Percentiles rank a stretch among this genome's conserved stretches.
Evolutionary conservation across 176 grass and related monocot species (phyloP).

Genomic region (bread wheat (Triticum aestivum)): IWGSC_CS_RefSeq_v2.1 NC_057806.1:569644969-569645468

Average conservation of each 20-base stretch:
- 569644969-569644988: constrained; percentile 47
- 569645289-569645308: neutral
- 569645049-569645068: constrained; percentile 99
- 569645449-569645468: constrained; percentile 73
- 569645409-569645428: constrained; percentile 99
- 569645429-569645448: constrained; percentile 97
- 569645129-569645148: constrained; percentile 94
- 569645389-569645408: constrained; percentile 93
- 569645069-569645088: constrained; percentile 79
- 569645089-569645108: constrained; percentile 68
- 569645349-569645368: constrained; percentile 35
- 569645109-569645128: constrained; percentile 76
- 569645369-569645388: constrained; percentile 99
- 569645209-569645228: neutral
- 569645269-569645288: neutral
- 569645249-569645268: neutral
- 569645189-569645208: neutral
- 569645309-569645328: neutral
- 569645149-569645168: constrained; percentile 26
- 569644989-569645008: constrained; percentile 83
- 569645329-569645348: neutral
- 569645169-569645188: constrained; percentile 18
- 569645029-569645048: constrained; percentile 93
- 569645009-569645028: constrained; percentile 90
- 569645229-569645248: neutral